Conservation (phyloP, 805 yeast species). For the Ogataea trehaloabstinens region DNA sequence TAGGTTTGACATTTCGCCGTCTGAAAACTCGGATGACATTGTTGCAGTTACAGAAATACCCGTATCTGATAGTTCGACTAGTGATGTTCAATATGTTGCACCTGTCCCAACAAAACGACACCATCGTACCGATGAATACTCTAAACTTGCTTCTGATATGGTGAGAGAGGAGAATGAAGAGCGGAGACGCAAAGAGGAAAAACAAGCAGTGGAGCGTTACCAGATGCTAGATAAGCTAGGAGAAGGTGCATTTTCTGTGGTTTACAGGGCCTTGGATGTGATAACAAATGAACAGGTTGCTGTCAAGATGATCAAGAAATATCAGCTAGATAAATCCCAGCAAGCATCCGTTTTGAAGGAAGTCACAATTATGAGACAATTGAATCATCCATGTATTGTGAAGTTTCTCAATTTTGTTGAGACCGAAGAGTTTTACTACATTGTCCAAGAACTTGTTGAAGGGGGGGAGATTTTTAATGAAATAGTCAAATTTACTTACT, state of each 20-base stretch:
- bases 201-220: conserved; percentile 35
- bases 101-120: conserved; percentile 11
- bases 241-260: conserved; percentile 61
- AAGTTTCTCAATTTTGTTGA: conserved; percentile 65
- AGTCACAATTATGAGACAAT: conserved; percentile 68
- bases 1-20: neutral
- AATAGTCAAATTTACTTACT: conserved; percentile 73
- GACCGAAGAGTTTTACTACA: conserved; percentile 57
- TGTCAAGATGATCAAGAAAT: conserved; percentile 63
- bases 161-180: conserved; percentile 31
- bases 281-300: conserved; percentile 44
- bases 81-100: conserved; percentile 1
- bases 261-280: conserved; percentile 45
- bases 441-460: conserved; percentile 67
- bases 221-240: conserved; percentile 48
- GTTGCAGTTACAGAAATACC: neutral
- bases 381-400: conserved; percentile 63
- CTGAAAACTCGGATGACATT: neutral
- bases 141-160: conserved; percentile 31
- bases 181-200: conserved; percentile 19
- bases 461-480: conserved; percentile 84
- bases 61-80: neutral
- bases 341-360: conserved; percentile 75
- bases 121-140: conserved; percentile 27
- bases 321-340: conserved; percentile 60